These are phyloP conservation scores for Hysterium pulicare DNA, from an alignment of 2,329 filamentous ascomycete species.

Conservation along the genomic window DNA sequence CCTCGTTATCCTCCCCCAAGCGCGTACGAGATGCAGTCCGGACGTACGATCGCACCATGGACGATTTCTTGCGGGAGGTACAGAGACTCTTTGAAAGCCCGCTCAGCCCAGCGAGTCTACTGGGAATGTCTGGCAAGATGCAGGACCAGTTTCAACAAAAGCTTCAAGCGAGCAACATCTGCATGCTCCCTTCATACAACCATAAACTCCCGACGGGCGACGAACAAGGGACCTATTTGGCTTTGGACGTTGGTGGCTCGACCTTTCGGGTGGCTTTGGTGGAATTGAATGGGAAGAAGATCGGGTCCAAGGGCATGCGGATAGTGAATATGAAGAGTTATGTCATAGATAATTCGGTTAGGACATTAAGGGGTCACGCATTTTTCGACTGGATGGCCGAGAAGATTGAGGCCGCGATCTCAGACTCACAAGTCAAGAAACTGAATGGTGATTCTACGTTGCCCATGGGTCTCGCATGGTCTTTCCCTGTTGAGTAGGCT, in stretches of 20 bases:
- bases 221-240: conserved; percentile 59
- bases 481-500: conserved; percentile 59
- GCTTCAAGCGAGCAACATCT: conserved; percentile 55
- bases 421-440: conserved; percentile 36
- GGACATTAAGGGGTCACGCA: conserved; percentile 51
- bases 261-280: conserved; percentile 63
- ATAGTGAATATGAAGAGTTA: conserved; percentile 55
- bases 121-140: conserved; percentile 44
- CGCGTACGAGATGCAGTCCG: conserved; percentile 37
- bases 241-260: conserved; percentile 64
- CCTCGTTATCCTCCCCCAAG: conserved; percentile 31
- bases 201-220: conserved; percentile 58
- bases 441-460: conserved; percentile 41
- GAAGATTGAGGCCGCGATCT: conserved; percentile 55
- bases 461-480: conserved; percentile 63
- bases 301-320: conserved; percentile 48
- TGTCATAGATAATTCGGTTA: conserved; percentile 55
- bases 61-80: conserved; percentile 45
- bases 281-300: conserved; percentile 49
- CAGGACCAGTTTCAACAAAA: conserved; percentile 53
- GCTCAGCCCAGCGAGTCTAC: conserved; percentile 38
- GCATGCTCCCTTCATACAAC: conserved; percentile 65
- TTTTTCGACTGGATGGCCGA: conserved; percentile 68
- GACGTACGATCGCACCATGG: conserved; percentile 45
- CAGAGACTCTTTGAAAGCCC: conserved; percentile 43